phyloP scores from a whole-genome alignment of 129 eudicot species.

The Lonicera japonica region DNA sequence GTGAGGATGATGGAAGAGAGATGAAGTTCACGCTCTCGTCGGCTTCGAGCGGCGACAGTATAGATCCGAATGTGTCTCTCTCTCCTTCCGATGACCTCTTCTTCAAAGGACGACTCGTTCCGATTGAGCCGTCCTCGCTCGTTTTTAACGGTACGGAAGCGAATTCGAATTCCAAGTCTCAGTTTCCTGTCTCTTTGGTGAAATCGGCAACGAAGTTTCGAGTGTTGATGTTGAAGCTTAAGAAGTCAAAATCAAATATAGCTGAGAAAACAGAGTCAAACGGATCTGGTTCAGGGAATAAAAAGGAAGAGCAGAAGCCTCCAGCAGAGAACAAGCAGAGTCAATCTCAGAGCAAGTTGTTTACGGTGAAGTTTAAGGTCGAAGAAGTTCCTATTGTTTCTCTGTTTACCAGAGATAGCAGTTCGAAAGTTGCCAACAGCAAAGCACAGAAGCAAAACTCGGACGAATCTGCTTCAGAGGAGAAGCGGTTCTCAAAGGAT shows the following conservation, averaged over 20 bases:
- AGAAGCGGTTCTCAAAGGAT: slow-evolving; percentile 48
- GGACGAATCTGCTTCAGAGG: slow-evolving; percentile 29
- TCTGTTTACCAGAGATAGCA: slow-evolving; percentile 46
- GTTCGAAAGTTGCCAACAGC: slow-evolving; percentile 24
- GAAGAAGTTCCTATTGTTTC: slow-evolving; percentile 61
- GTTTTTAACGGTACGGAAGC: slow-evolving; percentile 14
- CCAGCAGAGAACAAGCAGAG: slow-evolving; percentile 5
- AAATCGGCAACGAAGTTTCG: slow-evolving; percentile 65
- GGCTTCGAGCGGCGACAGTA: slow-evolving; percentile 30
- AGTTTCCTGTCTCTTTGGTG: slow-evolving; percentile 36
- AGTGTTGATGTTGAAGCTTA: slow-evolving; percentile 60
- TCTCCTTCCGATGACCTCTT: slow-evolving; percentile 66
- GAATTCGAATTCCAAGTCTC: slow-evolving; percentile 25
- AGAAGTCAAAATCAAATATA: slow-evolving; percentile 40
- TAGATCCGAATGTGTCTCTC: slow-evolving; percentile 28
- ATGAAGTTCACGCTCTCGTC: slow-evolving; percentile 41
- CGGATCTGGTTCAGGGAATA: slow-evolving; percentile 2
- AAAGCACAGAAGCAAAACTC: slow-evolving; percentile 12
- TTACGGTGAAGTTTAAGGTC: slow-evolving; percentile 50
- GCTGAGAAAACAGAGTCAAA: slow-evolving; percentile 12
- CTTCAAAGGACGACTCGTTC: slow-evolving; percentile 55
- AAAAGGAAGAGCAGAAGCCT: slow-evolving; percentile 18
- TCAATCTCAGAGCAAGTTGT: slow-evolving; percentile 23
- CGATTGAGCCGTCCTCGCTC: slow-evolving; percentile 25
- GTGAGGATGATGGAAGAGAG: slow-evolving; percentile 25